Percentiles rank a stretch among this genome's conserved stretches.
These are phyloP conservation scores for Kalanchoe fedtschenkoi DNA, from an alignment of 164 flowering plant genomes.

Conservation along the genomic window DNA sequence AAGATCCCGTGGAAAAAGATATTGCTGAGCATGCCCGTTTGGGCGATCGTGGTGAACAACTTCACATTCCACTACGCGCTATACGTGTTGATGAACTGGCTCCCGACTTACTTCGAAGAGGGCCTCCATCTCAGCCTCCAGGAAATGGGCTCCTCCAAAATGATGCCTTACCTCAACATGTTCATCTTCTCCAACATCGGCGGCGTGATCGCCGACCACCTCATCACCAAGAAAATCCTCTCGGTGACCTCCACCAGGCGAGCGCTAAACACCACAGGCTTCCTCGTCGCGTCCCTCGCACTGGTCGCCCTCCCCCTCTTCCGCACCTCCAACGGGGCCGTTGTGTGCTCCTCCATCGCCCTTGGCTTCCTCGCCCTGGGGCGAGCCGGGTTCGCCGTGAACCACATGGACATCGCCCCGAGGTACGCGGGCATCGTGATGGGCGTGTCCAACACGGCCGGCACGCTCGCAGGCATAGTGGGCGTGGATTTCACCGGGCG, in stretches of 20 bases:
- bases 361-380: slow-evolving; percentile 88
- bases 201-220: slow-evolving; percentile 70
- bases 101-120: slow-evolving; percentile 75
- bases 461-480: slow-evolving; percentile 76
- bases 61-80: slow-evolving; percentile 85
- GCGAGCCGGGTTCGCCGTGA: slow-evolving; percentile 92
- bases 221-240: slow-evolving; percentile 55
- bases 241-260: slow-evolving; percentile 69
- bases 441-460: slow-evolving; percentile 96
- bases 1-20: slow-evolving; percentile 75
- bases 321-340: slow-evolving; percentile 57
- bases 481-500: slow-evolving; percentile 78
- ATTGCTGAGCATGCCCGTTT: slow-evolving; percentile 50
- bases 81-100: slow-evolving; percentile 86
- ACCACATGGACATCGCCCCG: slow-evolving; percentile 93
- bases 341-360: slow-evolving; percentile 75
- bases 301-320: slow-evolving; percentile 62
- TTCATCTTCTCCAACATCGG: slow-evolving; percentile 87
- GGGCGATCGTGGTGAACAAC: slow-evolving; percentile 86
- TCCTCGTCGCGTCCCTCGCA: slow-evolving; percentile 63
- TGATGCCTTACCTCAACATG: slow-evolving; percentile 92
- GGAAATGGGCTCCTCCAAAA: slow-evolving; percentile 87
- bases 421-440: slow-evolving; percentile 88
- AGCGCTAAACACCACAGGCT: slow-evolving; percentile 71
- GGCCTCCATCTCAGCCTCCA: slow-evolving; percentile 77